phyloP scores from a whole-genome alignment of 768 basidiomycete species.

The Antrodiella citrinella region DNA sequence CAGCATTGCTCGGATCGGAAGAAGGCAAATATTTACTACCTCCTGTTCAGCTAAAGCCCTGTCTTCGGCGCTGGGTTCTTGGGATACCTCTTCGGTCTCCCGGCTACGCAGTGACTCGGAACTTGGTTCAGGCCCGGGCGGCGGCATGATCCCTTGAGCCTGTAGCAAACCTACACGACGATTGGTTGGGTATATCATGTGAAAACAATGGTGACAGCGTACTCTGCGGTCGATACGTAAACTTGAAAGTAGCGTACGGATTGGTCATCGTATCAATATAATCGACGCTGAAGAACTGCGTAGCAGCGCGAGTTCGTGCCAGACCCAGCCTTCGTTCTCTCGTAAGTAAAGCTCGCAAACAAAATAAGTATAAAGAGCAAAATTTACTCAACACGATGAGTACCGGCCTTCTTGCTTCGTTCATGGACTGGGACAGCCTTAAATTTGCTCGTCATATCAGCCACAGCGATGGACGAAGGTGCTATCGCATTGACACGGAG shows the following conservation, averaged over 20 bases:
- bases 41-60: background rate
- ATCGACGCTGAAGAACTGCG: background rate
- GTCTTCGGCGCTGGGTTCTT: too few relatives aligned
- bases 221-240: background rate
- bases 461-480: background rate
- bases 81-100: background rate
- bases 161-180: background rate
- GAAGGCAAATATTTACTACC: background rate
- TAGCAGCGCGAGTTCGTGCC: background rate
- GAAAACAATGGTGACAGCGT: too few relatives aligned
- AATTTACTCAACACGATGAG: background rate
- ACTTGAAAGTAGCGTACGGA: background rate
- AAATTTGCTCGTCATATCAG: background rate
- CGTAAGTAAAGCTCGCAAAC: too few relatives aligned
- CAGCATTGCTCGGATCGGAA: too few relatives aligned
- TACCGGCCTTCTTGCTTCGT: background rate
- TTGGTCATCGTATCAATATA: background rate
- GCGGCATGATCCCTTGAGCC: background rate
- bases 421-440: background rate
- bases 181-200: too few relatives aligned
- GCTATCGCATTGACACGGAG: background rate
- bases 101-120: too few relatives aligned
- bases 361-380: background rate
- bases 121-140: too few relatives aligned
- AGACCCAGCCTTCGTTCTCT: background rate